These are phyloP conservation scores for Phytophthora ohioensis DNA, from an alignment of 352 stramenopile genomes.

Conservation along the genomic window DNA sequence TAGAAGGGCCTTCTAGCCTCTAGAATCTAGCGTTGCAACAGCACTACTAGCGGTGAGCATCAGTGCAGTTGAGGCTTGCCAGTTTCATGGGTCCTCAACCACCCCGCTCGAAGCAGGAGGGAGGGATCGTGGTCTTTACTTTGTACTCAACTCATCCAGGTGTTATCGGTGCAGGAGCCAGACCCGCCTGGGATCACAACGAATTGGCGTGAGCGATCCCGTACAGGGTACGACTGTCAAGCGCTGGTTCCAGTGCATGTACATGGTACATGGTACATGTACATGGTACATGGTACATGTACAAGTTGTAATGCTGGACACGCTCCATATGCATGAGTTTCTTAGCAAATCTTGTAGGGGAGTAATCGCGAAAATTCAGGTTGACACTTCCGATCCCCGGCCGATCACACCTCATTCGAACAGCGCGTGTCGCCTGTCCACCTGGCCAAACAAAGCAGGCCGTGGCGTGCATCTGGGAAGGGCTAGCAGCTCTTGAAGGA, in stretches of 20 bases:
- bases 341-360: neutral
- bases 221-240: too few relatives aligned
- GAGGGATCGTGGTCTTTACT: neutral
- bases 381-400: too few relatives aligned
- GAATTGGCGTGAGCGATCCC: neutral
- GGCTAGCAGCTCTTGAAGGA: neutral
- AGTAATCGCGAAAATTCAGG: neutral
- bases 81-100: too few relatives aligned
- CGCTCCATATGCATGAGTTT: neutral
- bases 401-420: neutral
- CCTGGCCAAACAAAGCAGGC: constrained; percentile 1
- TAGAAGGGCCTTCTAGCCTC: too few relatives aligned
- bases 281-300: too few relatives aligned
- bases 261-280: too few relatives aligned
- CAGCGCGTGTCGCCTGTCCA: neutral
- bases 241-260: too few relatives aligned
- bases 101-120: neutral
- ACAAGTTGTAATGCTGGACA: too few relatives aligned
- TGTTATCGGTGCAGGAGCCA: neutral
- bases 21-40: too few relatives aligned
- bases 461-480: constrained; percentile 2
- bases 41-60: too few relatives aligned
- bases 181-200: neutral
- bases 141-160: neutral
- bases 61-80: too few relatives aligned